phyloP scores from a whole-genome alignment of 768 basidiomycete genomes.

The Butyriboletus loyo region DNA sequence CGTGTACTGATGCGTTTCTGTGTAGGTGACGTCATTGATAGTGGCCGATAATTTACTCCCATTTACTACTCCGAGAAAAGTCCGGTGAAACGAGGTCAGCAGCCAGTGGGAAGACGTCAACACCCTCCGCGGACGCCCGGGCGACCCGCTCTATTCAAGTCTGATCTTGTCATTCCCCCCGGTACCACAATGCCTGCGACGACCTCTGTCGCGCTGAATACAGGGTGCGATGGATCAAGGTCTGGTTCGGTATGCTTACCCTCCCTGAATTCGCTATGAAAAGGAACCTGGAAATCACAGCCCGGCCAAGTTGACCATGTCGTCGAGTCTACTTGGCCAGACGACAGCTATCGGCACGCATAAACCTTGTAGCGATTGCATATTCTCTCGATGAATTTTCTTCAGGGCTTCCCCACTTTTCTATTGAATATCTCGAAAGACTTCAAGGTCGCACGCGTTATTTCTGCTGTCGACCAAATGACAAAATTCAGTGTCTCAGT shows the following conservation, averaged over 20 bases:
- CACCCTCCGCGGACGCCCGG: not conserved
- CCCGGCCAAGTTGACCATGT: too few species aligned
- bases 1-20: not conserved
- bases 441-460: conserved; percentile 48
- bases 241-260: conserved; percentile 52
- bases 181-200: conserved; percentile 40
- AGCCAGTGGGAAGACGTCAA: not conserved
- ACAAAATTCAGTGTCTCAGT: conserved; percentile 15
- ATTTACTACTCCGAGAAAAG: not conserved
- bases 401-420: conserved; percentile 65
- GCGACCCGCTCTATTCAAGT: not conserved
- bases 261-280: not conserved
- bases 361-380: not conserved
- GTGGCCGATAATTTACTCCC: not conserved
- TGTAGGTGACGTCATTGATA: conserved; percentile 3
- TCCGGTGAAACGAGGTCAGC: not conserved
- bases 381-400: not conserved
- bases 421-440: conserved; percentile 55
- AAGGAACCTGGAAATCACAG: conserved; percentile 71
- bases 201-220: conserved; percentile 61
- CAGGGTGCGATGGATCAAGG: conserved; percentile 54
- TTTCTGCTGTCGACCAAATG: conserved; percentile 80
- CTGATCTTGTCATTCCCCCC: not conserved
- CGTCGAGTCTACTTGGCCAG: conserved; percentile 52
- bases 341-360: conserved; percentile 65